These are phyloP conservation scores for Cryptosporidium sp. DNA, from an alignment of 169 alveolate species.

Conservation along the genomic window DNA sequence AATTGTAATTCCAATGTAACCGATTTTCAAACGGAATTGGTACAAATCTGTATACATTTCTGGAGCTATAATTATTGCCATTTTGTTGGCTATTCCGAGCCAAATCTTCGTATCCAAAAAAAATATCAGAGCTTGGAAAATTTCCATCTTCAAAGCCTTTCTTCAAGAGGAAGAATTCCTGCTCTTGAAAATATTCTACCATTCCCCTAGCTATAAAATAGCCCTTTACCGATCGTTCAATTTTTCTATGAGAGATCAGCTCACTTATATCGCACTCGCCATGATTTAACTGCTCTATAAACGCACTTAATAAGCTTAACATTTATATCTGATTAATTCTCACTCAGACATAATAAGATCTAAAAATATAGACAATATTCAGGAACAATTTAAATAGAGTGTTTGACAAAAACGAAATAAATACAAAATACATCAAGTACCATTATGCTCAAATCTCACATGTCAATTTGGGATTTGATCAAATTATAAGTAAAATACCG, in stretches of 20 bases:
- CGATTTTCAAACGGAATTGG: slow-evolving; percentile 8
- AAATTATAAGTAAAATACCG: slow-evolving; percentile 23
- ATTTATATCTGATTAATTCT: neutral
- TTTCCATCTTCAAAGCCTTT: neutral
- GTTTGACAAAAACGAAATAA: neutral
- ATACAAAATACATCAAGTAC: neutral
- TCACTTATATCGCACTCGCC: slow-evolving; percentile 5
- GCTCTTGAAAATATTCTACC: slow-evolving; percentile 45
- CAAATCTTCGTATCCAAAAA: neutral
- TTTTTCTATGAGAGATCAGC: neutral
- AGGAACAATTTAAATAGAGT: neutral
- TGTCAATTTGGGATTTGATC: slow-evolving; percentile 12
- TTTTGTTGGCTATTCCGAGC: neutral
- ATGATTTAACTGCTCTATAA: neutral
- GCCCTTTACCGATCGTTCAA: neutral
- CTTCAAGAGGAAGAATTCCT: slow-evolving; percentile 2
- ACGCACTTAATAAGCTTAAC: neutral
- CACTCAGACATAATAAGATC: neutral
- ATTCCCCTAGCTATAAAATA: slow-evolving; percentile 40
- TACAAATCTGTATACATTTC: slow-evolving; percentile 35
- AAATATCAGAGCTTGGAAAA: neutral
- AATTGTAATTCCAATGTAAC: neutral
- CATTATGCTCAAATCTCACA: neutral
- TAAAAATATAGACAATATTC: neutral
- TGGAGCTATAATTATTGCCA: neutral